Conservation (phyloP, 2,329 filamentous ascomycete species). For the Phialemoniopsis sp. region DNA sequence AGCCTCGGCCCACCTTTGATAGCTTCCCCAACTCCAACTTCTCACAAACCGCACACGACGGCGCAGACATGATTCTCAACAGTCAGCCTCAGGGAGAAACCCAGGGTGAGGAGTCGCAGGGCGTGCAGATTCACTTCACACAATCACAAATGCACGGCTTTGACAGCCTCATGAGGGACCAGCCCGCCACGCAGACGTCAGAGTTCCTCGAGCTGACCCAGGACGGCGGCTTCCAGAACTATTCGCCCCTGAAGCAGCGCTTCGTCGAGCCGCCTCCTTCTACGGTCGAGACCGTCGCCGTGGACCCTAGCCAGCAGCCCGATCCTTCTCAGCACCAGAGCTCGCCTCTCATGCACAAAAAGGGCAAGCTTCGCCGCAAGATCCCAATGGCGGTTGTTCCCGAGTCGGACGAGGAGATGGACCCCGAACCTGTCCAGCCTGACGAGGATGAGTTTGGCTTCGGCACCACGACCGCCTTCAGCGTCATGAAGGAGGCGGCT, state of each 20-base stretch:
- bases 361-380: slow-evolving; percentile 48
- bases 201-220: slow-evolving; percentile 75
- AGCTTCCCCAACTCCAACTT: slow-evolving; percentile 57
- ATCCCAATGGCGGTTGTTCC: slow-evolving; percentile 17
- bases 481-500: slow-evolving; percentile 57
- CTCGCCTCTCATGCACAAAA: slow-evolving; percentile 62
- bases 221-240: slow-evolving; percentile 71
- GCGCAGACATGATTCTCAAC: slow-evolving; percentile 22
- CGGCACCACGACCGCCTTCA: slow-evolving; percentile 52
- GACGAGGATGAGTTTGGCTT: slow-evolving; percentile 32
- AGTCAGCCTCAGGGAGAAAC: slow-evolving; percentile 21
- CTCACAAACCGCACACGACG: slow-evolving; percentile 42
- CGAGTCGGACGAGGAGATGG: slow-evolving; percentile 15
- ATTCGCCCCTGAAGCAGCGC: slow-evolving; percentile 65
- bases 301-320: slow-evolving; percentile 26
- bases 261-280: slow-evolving; percentile 63
- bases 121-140: slow-evolving; percentile 51
- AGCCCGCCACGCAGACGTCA: slow-evolving; percentile 56
- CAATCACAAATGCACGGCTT: slow-evolving; percentile 58
- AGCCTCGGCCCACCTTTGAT: slow-evolving; percentile 54
- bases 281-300: slow-evolving; percentile 66
- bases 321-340: slow-evolving; percentile 40
- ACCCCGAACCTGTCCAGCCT: slow-evolving; percentile 25
- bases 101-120: slow-evolving; percentile 26
- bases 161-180: slow-evolving; percentile 48